Percentiles rank a stretch among this genome's conserved stretches.
Evolutionary conservation across 2,329 filamentous ascomycete species (phyloP).

Genomic region (Penicillium corylophilum): DNA sequence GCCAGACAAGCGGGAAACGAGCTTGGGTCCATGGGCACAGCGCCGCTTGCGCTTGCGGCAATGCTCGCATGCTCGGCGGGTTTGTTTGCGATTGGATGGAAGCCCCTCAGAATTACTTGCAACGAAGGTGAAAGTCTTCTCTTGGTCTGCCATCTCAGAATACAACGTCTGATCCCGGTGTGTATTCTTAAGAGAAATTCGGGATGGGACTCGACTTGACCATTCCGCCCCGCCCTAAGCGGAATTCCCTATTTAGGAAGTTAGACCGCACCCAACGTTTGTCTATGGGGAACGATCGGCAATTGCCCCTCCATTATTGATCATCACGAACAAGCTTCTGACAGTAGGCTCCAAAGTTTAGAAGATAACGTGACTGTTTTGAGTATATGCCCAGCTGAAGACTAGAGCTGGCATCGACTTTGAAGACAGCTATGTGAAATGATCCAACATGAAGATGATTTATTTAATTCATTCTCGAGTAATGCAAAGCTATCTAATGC

Average conservation of each 20-base stretch:
- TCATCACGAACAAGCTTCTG: not conserved
- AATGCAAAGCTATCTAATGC: not conserved
- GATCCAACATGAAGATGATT: too few species aligned
- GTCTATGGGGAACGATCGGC: not conserved
- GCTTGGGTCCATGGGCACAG: not conserved
- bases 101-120: not conserved
- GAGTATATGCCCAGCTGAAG: not conserved
- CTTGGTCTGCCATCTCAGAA: not conserved
- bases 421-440: too few species aligned
- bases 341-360: not conserved
- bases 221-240: not conserved
- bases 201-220: too few species aligned
- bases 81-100: not conserved
- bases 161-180: not conserved
- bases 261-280: not conserved
- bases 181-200: not conserved
- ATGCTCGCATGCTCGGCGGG: not conserved
- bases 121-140: not conserved
- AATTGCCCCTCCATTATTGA: not conserved
- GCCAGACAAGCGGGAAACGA: not conserved
- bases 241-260: not conserved
- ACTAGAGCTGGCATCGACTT: too few species aligned
- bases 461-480: not conserved
- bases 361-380: not conserved
- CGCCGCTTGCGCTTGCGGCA: conserved; percentile 4